Evolutionary conservation across 768 basidiomycete species (phyloP).

Genomic region (Rhodotorula taiwanensis): DNA sequence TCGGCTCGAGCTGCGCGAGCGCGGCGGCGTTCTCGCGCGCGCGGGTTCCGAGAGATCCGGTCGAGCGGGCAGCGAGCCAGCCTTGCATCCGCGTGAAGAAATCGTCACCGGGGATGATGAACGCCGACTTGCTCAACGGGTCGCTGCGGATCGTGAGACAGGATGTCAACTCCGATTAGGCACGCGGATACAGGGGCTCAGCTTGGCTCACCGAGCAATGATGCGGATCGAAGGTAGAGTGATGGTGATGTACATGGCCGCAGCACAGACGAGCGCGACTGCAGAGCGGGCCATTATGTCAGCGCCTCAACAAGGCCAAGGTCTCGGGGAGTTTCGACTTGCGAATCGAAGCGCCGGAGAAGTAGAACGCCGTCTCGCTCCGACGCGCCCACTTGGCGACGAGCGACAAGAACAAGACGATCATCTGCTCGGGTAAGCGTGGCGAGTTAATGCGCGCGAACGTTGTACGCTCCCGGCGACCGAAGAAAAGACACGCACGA

Average conservation of each 20-base stretch:
- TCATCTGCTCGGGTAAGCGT: no score
- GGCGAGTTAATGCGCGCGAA: no score
- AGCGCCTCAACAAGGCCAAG: background rate
- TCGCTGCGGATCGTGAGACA: constrained; percentile 6
- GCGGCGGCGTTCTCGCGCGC: constrained; percentile 18
- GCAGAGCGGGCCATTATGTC: background rate
- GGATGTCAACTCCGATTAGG: background rate
- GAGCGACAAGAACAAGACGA: constrained; percentile 23
- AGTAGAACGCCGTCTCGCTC: constrained; percentile 32
- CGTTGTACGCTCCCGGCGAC: no score
- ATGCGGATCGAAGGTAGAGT: constrained; percentile 29
- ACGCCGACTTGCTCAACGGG: constrained; percentile 18
- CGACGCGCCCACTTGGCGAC: constrained; percentile 30
- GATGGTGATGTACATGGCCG: constrained; percentile 32
- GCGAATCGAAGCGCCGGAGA: constrained; percentile 29
- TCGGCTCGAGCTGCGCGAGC: constrained; percentile 1
- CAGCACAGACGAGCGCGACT: constrained; percentile 27
- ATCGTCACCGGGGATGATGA: constrained; percentile 20
- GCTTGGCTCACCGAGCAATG: constrained; percentile 22
- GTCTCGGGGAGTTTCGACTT: background rate
- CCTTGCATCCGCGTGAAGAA: constrained; percentile 30
- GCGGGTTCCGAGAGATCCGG: constrained; percentile 22
- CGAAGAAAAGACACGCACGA: background rate
- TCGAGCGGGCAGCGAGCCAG: constrained; percentile 2
- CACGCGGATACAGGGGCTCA: no score